These are phyloP conservation scores for Ambrosia hybrid DNA, from an alignment of 140 eudicot species.

Conservation along the genomic window DNA sequence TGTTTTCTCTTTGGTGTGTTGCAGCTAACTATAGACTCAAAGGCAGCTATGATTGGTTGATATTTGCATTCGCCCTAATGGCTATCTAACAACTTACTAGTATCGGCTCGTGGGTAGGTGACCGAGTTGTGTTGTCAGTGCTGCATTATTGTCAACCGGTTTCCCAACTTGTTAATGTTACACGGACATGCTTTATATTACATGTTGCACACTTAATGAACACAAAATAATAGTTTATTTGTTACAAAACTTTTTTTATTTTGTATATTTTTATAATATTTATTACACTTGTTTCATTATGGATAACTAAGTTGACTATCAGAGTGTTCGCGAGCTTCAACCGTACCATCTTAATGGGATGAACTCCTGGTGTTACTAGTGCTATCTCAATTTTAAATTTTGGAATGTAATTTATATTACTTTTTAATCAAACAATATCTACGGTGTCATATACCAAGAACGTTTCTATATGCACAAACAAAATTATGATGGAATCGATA, in stretches of 20 bases:
- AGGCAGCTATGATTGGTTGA: conserved; percentile 31
- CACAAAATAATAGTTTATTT: neutral
- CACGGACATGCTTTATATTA: neutral
- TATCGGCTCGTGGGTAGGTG: neutral
- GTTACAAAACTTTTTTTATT: too few species aligned
- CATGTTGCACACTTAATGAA: neutral
- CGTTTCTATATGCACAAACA: neutral
- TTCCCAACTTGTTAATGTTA: neutral
- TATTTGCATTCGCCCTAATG: conserved; percentile 14
- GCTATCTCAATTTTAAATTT: too few species aligned
- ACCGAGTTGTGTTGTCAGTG: neutral
- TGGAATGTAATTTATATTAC: neutral
- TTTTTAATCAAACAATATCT: neutral
- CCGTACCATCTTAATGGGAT: too few species aligned
- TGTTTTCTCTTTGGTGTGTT: conserved; percentile 10
- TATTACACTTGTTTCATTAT: too few species aligned
- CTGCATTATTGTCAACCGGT: neutral
- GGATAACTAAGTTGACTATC: too few species aligned
- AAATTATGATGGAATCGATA: neutral
- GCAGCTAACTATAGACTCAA: conserved; percentile 26
- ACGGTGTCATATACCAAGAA: neutral
- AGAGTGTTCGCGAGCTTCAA: too few species aligned
- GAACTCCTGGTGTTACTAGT: too few species aligned
- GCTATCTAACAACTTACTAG: conserved; percentile 2
- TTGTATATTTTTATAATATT: too few species aligned